A percentile compares a stretch with the other conserved stretches of the same genome.
Evolutionary conservation across 371 early-diverging fungal genomes (phyloP).

Genomic region (Lichtheimia ramosa): DNA sequence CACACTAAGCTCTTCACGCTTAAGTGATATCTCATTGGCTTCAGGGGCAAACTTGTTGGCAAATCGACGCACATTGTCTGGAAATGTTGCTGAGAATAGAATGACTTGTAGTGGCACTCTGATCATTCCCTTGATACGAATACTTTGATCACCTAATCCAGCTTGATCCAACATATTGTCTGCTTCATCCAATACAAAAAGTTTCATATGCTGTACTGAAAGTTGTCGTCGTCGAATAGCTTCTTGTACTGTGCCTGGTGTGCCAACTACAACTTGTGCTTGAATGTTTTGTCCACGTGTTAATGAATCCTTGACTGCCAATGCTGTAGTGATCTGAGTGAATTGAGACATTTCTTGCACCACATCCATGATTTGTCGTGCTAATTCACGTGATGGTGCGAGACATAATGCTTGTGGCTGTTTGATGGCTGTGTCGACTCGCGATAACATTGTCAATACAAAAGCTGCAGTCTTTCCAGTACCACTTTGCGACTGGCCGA

Average conservation of each 20-base stretch:
- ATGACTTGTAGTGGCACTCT: conserved; percentile 64
- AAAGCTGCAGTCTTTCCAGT: conserved; percentile 93
- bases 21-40: conserved; percentile 85
- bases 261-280: conserved; percentile 92
- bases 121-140: conserved; percentile 70
- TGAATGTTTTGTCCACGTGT: conserved; percentile 53
- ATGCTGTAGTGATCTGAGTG: conserved; percentile 70
- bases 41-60: conserved; percentile 80
- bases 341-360: conserved; percentile 87
- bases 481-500: conserved; percentile 53
- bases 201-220: conserved; percentile 55
- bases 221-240: conserved; percentile 65
- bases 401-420: conserved; percentile 86
- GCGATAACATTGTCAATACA: conserved; percentile 83
- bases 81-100: conserved; percentile 97
- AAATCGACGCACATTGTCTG: conserved; percentile 76
- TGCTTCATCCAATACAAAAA: conserved; percentile 94
- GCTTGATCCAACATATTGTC: conserved; percentile 93
- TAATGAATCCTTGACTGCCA: conserved; percentile 76
- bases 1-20: conserved; percentile 90
- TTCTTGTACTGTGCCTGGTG: conserved; percentile 93
- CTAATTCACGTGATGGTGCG: conserved; percentile 97
- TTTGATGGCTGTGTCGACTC: conserved; percentile 56
- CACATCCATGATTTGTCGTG: conserved; percentile 93
- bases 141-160: conserved; percentile 85